phyloP scores from a whole-genome alignment of 495 filamentous ascomycete species.

The Neurospora hispaniola region DNA sequence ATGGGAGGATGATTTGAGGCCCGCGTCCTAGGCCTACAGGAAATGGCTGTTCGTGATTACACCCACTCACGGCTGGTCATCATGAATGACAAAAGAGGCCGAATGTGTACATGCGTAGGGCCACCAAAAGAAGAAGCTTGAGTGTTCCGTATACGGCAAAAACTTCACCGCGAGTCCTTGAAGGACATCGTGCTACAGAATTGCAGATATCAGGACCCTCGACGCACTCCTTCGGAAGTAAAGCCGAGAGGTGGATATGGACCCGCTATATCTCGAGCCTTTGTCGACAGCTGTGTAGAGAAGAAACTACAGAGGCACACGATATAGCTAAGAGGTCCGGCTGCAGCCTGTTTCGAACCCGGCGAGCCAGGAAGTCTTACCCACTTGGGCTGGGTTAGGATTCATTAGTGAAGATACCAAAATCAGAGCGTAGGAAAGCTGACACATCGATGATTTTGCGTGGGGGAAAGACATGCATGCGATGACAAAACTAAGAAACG shows the following conservation, averaged over 20 bases:
- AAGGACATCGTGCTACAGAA: not conserved
- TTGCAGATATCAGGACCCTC: not conserved
- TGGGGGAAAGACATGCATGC: not conserved
- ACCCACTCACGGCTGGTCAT: not conserved
- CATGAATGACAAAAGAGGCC: not conserved
- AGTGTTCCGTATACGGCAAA: not conserved
- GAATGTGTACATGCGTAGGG: not conserved
- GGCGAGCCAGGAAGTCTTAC: not conserved
- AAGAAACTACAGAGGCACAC: not conserved
- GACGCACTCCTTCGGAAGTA: not conserved
- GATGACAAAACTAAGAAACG: not conserved
- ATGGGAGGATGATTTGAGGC: too few relatives aligned
- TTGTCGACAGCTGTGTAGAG: not conserved
- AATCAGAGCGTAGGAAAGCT: not conserved
- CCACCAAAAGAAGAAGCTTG: not conserved
- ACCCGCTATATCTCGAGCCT: not conserved
- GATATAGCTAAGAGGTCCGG: not conserved
- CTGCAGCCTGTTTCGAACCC: not conserved
- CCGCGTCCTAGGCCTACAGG: not conserved
- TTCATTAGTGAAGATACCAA: not conserved
- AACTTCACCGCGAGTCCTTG: not conserved
- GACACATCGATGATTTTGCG: not conserved
- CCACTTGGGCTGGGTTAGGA: not conserved
- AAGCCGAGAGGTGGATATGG: not conserved
- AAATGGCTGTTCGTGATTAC: not conserved